These are phyloP conservation scores for Diversispora epigaea DNA, from an alignment of 192 early-diverging fungal genomes.

Conservation along the genomic window DNA sequence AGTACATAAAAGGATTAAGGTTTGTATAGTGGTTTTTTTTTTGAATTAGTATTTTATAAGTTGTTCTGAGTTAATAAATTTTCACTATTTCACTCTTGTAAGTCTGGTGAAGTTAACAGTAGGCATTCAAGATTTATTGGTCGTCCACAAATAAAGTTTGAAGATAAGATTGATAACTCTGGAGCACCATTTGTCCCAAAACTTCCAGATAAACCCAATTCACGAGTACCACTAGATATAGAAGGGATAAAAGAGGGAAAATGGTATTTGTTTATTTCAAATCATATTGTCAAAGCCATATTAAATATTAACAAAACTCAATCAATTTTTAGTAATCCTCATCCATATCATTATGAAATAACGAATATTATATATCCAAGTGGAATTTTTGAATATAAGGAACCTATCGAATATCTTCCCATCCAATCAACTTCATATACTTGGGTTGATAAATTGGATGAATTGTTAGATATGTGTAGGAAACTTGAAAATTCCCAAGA, in stretches of 20 bases:
- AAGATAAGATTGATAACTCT: constrained; percentile 87
- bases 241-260: neutral
- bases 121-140: constrained; percentile 71
- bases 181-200: constrained; percentile 75
- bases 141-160: constrained; percentile 86
- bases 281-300: too few species aligned
- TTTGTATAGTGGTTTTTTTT: neutral
- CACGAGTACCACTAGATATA: constrained; percentile 68
- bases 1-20: constrained; percentile 38
- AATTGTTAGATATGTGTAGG: constrained; percentile 61
- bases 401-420: constrained; percentile 51
- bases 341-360: constrained; percentile 95
- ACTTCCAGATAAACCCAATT: constrained; percentile 80
- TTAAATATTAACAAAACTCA: neutral
- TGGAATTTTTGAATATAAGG: constrained; percentile 60
- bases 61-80: neutral
- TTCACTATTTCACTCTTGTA: neutral
- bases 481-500: constrained; percentile 63
- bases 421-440: constrained; percentile 72
- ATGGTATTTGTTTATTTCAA: neutral
- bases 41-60: neutral
- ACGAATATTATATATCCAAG: constrained; percentile 70
- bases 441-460: constrained; percentile 81
- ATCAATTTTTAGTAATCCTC: constrained; percentile 48
- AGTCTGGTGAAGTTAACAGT: constrained; percentile 37